Percentiles rank a stretch among this genome's conserved stretches.
phyloP scores from a whole-genome alignment of 169 alveolate genomes.

The Plasmodium yoelii region DNA sequence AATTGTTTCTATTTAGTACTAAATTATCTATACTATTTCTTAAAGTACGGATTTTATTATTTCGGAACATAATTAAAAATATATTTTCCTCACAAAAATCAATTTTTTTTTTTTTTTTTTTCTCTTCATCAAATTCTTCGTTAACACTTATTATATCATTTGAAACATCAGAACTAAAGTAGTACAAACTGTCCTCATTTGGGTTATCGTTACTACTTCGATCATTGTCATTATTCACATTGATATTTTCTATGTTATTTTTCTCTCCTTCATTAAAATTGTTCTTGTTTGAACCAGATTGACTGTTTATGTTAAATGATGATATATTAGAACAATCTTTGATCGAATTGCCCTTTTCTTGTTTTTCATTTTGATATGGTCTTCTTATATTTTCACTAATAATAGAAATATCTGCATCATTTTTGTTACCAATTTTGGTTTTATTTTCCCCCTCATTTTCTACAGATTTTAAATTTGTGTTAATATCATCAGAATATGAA shows the following conservation, averaged over 20 bases:
- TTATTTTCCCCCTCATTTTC: too few relatives aligned
- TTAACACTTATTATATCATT: conserved; percentile 21
- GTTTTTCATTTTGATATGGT: not conserved
- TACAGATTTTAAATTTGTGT: too few relatives aligned
- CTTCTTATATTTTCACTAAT: not conserved
- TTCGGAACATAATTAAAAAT: conserved; percentile 30
- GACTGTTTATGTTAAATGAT: not conserved
- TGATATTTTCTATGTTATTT: not conserved
- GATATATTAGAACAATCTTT: not conserved
- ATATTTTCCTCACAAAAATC: conserved; percentile 51
- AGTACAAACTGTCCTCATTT: not conserved
- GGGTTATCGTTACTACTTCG: conserved; percentile 6
- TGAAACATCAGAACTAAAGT: conserved; percentile 37
- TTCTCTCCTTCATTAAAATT: not conserved
- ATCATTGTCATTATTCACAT: not conserved
- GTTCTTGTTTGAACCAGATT: too few relatives aligned
- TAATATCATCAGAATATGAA: not conserved
- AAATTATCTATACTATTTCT: conserved; percentile 42
- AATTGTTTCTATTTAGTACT: conserved; percentile 37
- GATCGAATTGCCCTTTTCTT: not conserved
- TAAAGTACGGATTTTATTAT: conserved; percentile 19
- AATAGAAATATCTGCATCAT: too few relatives aligned
- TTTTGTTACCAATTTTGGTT: too few relatives aligned
- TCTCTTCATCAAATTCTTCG: conserved; percentile 18
- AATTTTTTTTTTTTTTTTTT: conserved; percentile 32